Base-by-base conservation (phyloP, 176 grass and related monocot species). In the Secale cereale region DNA sequence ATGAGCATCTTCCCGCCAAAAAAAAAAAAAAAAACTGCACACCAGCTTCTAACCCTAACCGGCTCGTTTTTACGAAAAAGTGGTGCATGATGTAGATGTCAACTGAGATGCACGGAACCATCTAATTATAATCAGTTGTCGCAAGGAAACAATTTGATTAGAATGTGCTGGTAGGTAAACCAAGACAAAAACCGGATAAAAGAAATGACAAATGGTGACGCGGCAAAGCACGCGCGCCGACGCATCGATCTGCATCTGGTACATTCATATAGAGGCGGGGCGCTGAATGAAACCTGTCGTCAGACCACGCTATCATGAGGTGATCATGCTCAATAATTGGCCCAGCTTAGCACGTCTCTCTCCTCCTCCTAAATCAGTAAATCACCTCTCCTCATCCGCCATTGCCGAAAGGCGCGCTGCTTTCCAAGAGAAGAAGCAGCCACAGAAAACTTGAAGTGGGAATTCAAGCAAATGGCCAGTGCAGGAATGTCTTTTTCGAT, bases 181-280 rank as follows among this genome's bases (percentile, higher is more conserved):
- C 8, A 17, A 12, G 66, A 79, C 74, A 73, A 65, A 86, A 82
- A 10, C 6, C 1, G 3, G 17, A 86, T 19, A 10, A 70, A 70
- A 50, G 36, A 14, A 37, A 70, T 7, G 22, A 25, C 85, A 37
- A 37, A 65, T 46, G 27, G 14, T 30, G 57, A 64, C 1, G 52
- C 82, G 10, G 64, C 11, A 80, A 86, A 65, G 54, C 83, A 82
- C 41, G 71, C 78, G 48, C 52, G 17, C 71, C 70, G 31, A 85
- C 70, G 74, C 65, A 73, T 1, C 48, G 15, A 19, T 19, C 48
- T 52, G 65, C 17, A 80, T 84, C 76, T 32, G 17, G 67, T 54
- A 39, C 37, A 10, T 35, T 6, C 1, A 45, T 4, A 50, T 17
- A 7, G 16, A 48, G 13, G 13, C 10, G 23, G 23, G 16, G 1